A percentile compares a stretch with the other conserved stretches of the same genome.
Evolutionary conservation across 495 filamentous ascomycete species (phyloP).

Genomic region (Niebla homalea): DNA sequence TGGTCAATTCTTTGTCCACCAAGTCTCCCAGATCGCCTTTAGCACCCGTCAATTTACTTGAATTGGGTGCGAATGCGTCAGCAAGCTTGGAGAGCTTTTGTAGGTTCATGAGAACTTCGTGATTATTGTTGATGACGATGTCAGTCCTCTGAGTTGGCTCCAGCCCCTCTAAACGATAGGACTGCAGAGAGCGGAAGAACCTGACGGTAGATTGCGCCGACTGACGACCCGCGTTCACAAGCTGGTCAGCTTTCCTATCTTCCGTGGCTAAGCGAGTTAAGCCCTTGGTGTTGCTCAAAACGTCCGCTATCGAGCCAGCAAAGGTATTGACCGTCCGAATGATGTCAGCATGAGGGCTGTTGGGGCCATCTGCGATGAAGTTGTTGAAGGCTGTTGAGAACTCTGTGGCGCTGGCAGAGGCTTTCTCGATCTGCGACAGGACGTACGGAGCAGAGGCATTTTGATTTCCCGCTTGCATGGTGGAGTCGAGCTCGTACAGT

Average conservation of each 20-base stretch:
- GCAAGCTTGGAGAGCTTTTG: constrained; percentile 85
- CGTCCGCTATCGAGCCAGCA: constrained; percentile 80
- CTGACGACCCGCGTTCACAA: constrained; percentile 66
- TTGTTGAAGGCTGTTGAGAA: constrained; percentile 97
- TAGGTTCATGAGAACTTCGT: constrained; percentile 82
- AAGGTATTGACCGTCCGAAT: constrained; percentile 89
- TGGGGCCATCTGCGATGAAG: constrained; percentile 92
- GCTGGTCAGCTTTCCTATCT: constrained; percentile 79
- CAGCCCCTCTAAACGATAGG: constrained; percentile 81
- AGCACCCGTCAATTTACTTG: constrained; percentile 61
- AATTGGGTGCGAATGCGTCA: constrained; percentile 78
- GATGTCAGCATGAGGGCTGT: constrained; percentile 77
- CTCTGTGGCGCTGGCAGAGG: constrained; percentile 83
- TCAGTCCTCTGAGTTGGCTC: constrained; percentile 82
- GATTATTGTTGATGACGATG: constrained; percentile 90
- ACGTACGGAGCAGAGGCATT: constrained; percentile 94
- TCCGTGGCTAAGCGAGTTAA: constrained; percentile 87
- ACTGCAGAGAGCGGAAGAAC: constrained; percentile 90
- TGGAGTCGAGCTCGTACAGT: constrained; percentile 89
- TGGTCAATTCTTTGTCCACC: constrained; percentile 80
- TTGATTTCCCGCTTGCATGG: constrained; percentile 97
- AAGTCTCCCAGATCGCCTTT: constrained; percentile 80
- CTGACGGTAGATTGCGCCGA: constrained; percentile 81
- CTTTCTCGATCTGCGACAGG: constrained; percentile 92
- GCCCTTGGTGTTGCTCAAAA: constrained; percentile 91